Evolutionary conservation across 2,329 filamentous ascomycete species (phyloP), one percentile per base, ranked within the genome.

Genomic region (Fusarium anthophilum): DNA sequence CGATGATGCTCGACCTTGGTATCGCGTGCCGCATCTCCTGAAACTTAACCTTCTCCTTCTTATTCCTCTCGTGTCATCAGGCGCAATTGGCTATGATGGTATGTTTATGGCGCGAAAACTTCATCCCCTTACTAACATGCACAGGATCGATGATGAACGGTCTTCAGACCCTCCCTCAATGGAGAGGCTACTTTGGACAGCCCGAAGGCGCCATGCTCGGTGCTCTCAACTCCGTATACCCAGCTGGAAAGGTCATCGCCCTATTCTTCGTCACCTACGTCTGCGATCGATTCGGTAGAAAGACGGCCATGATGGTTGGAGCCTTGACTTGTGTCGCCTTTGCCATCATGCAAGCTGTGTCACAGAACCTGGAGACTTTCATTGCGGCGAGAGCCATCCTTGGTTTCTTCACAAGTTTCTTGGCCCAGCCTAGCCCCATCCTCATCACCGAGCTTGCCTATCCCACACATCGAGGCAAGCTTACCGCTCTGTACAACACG

Each of bases 11-110:
- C 80, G 79, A 38, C 80, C 80, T 37, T 87, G 86, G 86, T 86
- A 82, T 63, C 80, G 81, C 8, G 78, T 80, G 7, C 79, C 81
- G 2, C 84, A 87, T 78, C 77, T 87, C 3, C 73, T 86, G 12
- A 75, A 81, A 38, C 80, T 87, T 13, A 87, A 87, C 61, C 73
- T 86, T 14, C 76, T 85, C 20, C 80, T 87, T 1, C 59, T 86
- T 9, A 73, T 87, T 4, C 84, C 85, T 2, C 76, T 86, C 7
- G 68, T 87, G 0, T 86, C 84, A 1, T 84, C 84, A 0, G 80
- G 82, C 2, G 82, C 83, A 5, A 81, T 81, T 41, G 85, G 85
- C 8, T 87, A 85, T 47, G 85, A 86, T 81, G 85, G 83, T 81
- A 69, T 18, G 76, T 44, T 4, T 3, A 18, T 2, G 4, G 6